Base-by-base conservation (phyloP, 805 yeast genomes). In the Lipomyces kockii region DNA sequence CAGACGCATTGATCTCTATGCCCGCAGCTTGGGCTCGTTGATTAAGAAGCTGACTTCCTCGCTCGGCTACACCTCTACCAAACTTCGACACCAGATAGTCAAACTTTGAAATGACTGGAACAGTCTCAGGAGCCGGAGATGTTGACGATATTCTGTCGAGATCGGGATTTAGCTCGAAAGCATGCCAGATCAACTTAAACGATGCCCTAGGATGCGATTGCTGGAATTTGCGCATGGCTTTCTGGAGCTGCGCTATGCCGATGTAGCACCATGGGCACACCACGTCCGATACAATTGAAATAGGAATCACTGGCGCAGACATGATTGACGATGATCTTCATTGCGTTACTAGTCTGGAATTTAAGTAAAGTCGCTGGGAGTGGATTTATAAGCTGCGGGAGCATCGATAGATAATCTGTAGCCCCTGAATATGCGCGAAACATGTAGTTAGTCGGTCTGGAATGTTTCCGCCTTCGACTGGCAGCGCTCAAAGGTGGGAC, bases 181-280 rank as follows among this genome's bases (percentile, higher is more conserved):
- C 63, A 35, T 67, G 65, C 70, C 70, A 67, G 1, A 39, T 37
- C 25, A 67, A 20, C n/a, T 25, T 32, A 29, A 67, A 67, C 12
- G 29, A 43, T 51, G 59, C 25, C 22, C 51, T 63, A 4, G 70
- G 68, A 46, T 67, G 61, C 4, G 54, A 49, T 51, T 49, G 51
- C 43, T 39, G 43, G 29, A 64, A 61, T 5, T 64, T 29, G 29
- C 54, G 12, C 37, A 67, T 67, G 39, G 70, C 70, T 29, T 59
- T 61, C 34, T 59, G 61, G 39, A 67, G 64, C 37, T 64, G 60
- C 20, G 66, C 39, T 49, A 60, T 53, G 52, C 70, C 70, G 14
- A 67, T 62, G 53, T 67, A 67, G 62, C 70, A 67, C 70, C 70
- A 67, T 35, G 70, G 70, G 39, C 70, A 67, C 39, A 67, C 57